phyloP scores from a whole-genome alignment of 2,329 filamentous ascomycete genomes.

The Teratosphaeria destructans region DNA sequence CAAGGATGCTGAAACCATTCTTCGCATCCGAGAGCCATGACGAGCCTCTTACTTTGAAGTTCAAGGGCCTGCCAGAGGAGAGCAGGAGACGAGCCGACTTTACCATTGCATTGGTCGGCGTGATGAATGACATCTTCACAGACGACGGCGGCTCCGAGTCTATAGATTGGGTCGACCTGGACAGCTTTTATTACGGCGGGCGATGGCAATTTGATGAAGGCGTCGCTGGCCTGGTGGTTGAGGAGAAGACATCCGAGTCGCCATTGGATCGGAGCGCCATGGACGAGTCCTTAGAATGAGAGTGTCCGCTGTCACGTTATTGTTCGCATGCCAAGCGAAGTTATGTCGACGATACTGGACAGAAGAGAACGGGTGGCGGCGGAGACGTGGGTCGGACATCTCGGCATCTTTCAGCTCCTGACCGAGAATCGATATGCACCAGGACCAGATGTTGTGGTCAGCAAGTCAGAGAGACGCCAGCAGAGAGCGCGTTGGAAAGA shows the following conservation, averaged over 20 bases:
- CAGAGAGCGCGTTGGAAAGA: too few species aligned
- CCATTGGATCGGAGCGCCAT: not conserved
- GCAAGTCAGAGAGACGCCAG: too few species aligned
- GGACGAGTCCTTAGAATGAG: not conserved
- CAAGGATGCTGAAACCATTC: constrained; percentile 2
- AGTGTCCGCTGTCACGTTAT: not conserved
- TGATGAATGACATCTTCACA: constrained; percentile 3
- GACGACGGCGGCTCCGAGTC: constrained; percentile 3
- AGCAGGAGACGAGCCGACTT: constrained; percentile 1
- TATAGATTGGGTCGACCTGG: constrained; percentile 2
- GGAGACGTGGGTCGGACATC: not conserved
- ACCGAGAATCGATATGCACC: not conserved
- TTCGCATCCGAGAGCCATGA: not conserved
- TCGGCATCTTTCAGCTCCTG: not conserved
- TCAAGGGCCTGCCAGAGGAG: not conserved
- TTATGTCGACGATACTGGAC: not conserved
- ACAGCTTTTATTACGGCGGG: not conserved
- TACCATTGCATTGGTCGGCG: constrained; percentile 2
- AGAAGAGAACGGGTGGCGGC: not conserved
- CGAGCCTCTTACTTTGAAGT: not conserved
- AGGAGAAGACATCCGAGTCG: not conserved
- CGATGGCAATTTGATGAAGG: not conserved
- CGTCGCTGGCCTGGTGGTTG: not conserved
- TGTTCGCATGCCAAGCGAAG: too few species aligned
- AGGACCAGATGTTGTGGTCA: too few species aligned